Percentiles rank a stretch among this genome's conserved stretches.
phyloP scores from a whole-genome alignment of 352 stramenopile genomes.

The Globisporangium recalcitrans region DNA sequence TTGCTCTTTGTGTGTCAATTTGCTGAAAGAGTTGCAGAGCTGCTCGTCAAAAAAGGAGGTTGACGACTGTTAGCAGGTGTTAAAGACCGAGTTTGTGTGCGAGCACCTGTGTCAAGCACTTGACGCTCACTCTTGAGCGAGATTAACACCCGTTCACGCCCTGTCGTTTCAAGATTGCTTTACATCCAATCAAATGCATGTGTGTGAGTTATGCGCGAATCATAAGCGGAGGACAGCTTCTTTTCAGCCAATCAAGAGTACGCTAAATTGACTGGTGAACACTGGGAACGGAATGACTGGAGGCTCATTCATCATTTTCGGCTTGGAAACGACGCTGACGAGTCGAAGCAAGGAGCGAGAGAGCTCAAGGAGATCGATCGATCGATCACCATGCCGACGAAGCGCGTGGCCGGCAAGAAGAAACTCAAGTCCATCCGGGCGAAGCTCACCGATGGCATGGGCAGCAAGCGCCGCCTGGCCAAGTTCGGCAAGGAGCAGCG shows the following conservation, averaged over 20 bases:
- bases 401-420: conserved; percentile 87
- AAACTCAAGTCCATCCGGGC: conserved; percentile 89
- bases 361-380: background rate
- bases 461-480: conserved; percentile 71
- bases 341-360: background rate
- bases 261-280: conserved; percentile 30
- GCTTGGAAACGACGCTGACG: conserved; percentile 12
- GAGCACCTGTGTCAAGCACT: background rate
- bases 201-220: background rate
- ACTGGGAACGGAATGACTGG: conserved; percentile 19
- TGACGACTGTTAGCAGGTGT: conserved; percentile 8
- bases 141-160: conserved; percentile 6
- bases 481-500: conserved; percentile 85
- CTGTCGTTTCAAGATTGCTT: conserved; percentile 26
- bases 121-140: background rate
- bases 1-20: conserved; percentile 4
- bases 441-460: conserved; percentile 82
- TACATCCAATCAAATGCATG: conserved; percentile 16
- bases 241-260: conserved; percentile 23
- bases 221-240: background rate
- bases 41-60: conserved; percentile 5
- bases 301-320: conserved; percentile 15
- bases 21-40: background rate
- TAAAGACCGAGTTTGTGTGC: conserved; percentile 1
- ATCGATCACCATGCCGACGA: conserved; percentile 62